Percentiles rank a stretch among this genome's conserved stretches.
Evolutionary conservation across 2,329 filamentous ascomycete genomes (phyloP).

Genomic region (Albifimbria verrucaria): DNA sequence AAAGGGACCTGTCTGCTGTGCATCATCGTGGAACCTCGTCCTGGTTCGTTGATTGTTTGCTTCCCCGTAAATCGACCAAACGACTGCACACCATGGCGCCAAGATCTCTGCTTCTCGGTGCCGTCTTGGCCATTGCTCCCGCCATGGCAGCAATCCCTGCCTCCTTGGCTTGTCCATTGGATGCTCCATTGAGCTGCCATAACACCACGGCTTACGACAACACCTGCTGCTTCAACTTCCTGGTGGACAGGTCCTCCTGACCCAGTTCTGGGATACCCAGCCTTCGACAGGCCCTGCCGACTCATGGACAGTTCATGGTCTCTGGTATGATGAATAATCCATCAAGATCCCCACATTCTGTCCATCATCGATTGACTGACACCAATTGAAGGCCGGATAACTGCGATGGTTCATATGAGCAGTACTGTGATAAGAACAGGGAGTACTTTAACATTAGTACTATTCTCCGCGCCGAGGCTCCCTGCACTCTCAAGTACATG

Average conservation of each 20-base stretch:
- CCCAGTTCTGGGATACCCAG: slow-evolving; percentile 74
- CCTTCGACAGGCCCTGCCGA: slow-evolving; percentile 62
- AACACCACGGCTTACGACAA: slow-evolving; percentile 58
- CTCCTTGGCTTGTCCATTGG: background rate
- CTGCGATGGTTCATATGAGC: slow-evolving; percentile 68
- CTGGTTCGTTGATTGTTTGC: background rate
- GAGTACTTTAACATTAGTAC: slow-evolving; percentile 63
- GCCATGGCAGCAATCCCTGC: background rate
- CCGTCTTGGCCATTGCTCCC: background rate
- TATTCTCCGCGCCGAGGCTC: slow-evolving; percentile 53
- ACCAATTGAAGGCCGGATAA: slow-evolving; percentile 46
- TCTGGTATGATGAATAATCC: slow-evolving; percentile 32
- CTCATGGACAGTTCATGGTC: slow-evolving; percentile 73
- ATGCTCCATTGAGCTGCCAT: slow-evolving; percentile 43
- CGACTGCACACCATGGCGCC: background rate
- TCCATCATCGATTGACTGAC: background rate
- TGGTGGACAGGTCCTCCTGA: slow-evolving; percentile 67
- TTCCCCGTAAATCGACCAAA: background rate
- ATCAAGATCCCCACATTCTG: too few species aligned
- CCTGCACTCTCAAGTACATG: slow-evolving; percentile 63
- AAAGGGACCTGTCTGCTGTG: background rate
- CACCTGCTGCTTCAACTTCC: slow-evolving; percentile 67
- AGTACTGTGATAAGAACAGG: slow-evolving; percentile 61
- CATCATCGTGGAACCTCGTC: background rate
- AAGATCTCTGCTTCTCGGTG: background rate